Percentiles rank a stretch among this genome's conserved stretches.
phyloP scores from a whole-genome alignment of 306 rosid species.

The Fragaria nilgerrensis region DNA sequence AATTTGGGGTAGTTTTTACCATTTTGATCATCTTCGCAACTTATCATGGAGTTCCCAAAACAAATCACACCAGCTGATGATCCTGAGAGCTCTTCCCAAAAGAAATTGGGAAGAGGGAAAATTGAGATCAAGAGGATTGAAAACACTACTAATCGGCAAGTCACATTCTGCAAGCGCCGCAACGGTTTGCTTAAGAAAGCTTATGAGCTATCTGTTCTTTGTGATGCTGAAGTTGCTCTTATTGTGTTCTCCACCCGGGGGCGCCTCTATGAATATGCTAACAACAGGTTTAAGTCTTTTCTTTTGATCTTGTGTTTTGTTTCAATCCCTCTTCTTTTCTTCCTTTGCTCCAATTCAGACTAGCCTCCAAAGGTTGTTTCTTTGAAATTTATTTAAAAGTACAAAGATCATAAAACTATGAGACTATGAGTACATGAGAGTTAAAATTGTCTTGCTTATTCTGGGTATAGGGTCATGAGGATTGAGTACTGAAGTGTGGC shows the following conservation, averaged over 20 bases:
- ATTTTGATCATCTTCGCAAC: constrained; percentile 25
- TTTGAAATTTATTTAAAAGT: not conserved
- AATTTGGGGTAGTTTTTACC: constrained; percentile 7
- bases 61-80: constrained; percentile 29
- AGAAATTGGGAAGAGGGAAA: constrained; percentile 83
- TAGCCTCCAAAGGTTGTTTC: not conserved
- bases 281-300: constrained; percentile 56
- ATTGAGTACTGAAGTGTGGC: constrained; percentile 4
- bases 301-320: not conserved
- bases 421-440: not conserved
- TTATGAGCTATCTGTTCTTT: constrained; percentile 76
- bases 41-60: constrained; percentile 52
- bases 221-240: constrained; percentile 96
- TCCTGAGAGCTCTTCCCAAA: constrained; percentile 62
- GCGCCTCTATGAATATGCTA: constrained; percentile 90
- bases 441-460: not conserved
- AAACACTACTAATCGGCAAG: constrained; percentile 85
- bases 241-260: constrained; percentile 87
- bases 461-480: constrained; percentile 12
- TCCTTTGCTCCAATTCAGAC: not conserved
- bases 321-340: not conserved
- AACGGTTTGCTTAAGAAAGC: constrained; percentile 92
- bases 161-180: constrained; percentile 84
- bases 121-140: constrained; percentile 88
- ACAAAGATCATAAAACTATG: not conserved